Conservation (phyloP, 495 filamentous ascomycete species). For the Hyaloscypha finlandica region DNA sequence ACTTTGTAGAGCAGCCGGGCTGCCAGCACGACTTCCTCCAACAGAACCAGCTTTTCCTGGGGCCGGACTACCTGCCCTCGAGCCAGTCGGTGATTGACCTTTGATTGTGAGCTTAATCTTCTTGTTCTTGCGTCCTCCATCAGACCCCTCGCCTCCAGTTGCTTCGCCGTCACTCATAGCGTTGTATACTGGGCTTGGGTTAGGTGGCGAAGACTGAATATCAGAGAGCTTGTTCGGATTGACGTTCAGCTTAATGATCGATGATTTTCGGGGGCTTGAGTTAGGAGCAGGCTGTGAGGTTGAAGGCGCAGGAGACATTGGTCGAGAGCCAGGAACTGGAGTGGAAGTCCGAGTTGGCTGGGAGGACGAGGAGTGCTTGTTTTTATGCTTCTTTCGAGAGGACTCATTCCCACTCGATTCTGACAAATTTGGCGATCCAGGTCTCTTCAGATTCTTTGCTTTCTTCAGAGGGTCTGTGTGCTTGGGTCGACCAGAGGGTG, state of each 20-base stretch:
- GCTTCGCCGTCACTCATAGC: constrained; percentile 81
- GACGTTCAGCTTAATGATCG: constrained; percentile 40
- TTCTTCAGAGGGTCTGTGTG: constrained; percentile 59
- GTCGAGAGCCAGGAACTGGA: constrained; percentile 57
- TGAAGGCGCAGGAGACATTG: constrained; percentile 49
- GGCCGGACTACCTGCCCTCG: constrained; percentile 47
- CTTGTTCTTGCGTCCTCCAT: constrained; percentile 61
- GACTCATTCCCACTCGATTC: constrained; percentile 90
- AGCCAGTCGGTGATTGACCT: constrained; percentile 27
- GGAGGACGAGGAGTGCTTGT: constrained; percentile 52
- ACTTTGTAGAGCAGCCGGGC: constrained; percentile 46
- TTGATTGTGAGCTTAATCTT: constrained; percentile 58
- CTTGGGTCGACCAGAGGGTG: constrained; percentile 67
- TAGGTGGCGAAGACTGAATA: constrained; percentile 36
- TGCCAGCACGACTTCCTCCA: constrained; percentile 52
- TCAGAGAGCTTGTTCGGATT: constrained; percentile 41
- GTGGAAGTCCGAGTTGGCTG: constrained; percentile 50
- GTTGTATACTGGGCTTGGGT: constrained; percentile 42
- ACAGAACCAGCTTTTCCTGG: constrained; percentile 24
- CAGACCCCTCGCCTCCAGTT: constrained; percentile 75
- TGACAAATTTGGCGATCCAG: constrained; percentile 83
- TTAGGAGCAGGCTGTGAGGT: constrained; percentile 32
- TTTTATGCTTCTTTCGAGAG: constrained; percentile 85
- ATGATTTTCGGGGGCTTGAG: constrained; percentile 40
- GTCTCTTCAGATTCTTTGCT: constrained; percentile 71